phyloP scores from a whole-genome alignment of 345 rosid genomes.

The Gossypium longicalyx region DNA sequence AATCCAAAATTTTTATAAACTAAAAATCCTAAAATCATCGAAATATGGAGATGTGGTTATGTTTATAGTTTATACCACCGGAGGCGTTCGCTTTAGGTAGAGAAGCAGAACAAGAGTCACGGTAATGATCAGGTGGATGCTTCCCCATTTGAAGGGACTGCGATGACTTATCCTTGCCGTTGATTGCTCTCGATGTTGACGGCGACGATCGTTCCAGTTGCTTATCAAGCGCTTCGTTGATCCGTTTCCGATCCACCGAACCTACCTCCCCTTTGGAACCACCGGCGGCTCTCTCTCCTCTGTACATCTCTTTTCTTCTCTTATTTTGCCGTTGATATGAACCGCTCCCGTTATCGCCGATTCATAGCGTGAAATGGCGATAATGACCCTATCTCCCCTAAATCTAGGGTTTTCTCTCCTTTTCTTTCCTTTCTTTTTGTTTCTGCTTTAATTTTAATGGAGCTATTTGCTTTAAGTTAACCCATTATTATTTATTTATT shows the following conservation, averaged over 20 bases:
- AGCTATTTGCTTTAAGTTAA: constrained; percentile 11
- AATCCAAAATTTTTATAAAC: background rate
- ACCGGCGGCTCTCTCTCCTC: constrained; percentile 50
- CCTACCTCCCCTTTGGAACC: constrained; percentile 60
- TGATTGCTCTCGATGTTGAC: constrained; percentile 60
- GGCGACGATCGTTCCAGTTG: constrained; percentile 77
- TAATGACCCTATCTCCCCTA: constrained; percentile 10
- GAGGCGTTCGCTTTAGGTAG: constrained; percentile 56
- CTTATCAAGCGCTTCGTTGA: constrained; percentile 67
- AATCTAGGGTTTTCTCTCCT: constrained; percentile 21
- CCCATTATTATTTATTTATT: constrained; percentile 4
- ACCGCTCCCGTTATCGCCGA: background rate
- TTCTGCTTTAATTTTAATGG: background rate
- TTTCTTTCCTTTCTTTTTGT: background rate
- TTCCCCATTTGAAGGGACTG: constrained; percentile 47
- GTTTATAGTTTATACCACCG: constrained; percentile 43
- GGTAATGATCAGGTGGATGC: constrained; percentile 48
- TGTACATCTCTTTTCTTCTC: constrained; percentile 31
- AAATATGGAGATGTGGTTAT: background rate
- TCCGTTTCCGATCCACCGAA: constrained; percentile 71
- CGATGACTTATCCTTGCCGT: constrained; percentile 60
- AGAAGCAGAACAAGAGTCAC: constrained; percentile 49
- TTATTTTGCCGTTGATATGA: constrained; percentile 5
- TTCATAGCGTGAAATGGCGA: constrained; percentile 11
- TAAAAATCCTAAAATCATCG: background rate